phyloP scores from a whole-genome alignment of 148 eudicot genomes.

The Silene uniflora region DNA sequence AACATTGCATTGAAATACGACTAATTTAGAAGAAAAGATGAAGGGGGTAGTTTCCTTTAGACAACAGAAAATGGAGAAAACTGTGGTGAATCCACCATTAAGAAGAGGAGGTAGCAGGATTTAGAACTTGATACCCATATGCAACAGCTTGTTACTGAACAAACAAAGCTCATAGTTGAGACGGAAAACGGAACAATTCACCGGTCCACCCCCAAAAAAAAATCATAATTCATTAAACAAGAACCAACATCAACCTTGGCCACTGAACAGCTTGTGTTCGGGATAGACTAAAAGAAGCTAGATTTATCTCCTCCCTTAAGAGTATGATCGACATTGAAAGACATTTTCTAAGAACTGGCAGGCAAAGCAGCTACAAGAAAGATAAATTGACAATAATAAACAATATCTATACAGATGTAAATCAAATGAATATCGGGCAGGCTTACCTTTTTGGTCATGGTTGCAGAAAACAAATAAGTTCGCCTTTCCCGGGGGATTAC shows the following conservation, averaged over 20 bases:
- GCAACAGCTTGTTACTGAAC: no score
- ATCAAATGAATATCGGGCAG: not conserved
- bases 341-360: not conserved
- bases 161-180: no score
- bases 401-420: not conserved
- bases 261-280: not conserved
- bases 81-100: no score
- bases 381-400: no score
- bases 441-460: constrained; percentile 88
- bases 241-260: not conserved
- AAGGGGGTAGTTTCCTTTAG: no score
- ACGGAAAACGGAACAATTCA: no score
- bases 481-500: constrained; percentile 70
- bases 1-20: no score
- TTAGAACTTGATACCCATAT: no score
- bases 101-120: no score
- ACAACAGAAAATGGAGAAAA: no score
- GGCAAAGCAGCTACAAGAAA: not conserved
- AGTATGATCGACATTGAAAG: not conserved
- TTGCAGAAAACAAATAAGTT: constrained; percentile 83
- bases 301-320: not conserved
- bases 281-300: no score
- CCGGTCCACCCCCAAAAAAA: not conserved
- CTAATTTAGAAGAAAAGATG: no score
- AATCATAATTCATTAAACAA: not conserved